phyloP scores from a whole-genome alignment of 2,329 filamentous ascomycete species.

The Ceratocystiopsis brevicomis region DNA sequence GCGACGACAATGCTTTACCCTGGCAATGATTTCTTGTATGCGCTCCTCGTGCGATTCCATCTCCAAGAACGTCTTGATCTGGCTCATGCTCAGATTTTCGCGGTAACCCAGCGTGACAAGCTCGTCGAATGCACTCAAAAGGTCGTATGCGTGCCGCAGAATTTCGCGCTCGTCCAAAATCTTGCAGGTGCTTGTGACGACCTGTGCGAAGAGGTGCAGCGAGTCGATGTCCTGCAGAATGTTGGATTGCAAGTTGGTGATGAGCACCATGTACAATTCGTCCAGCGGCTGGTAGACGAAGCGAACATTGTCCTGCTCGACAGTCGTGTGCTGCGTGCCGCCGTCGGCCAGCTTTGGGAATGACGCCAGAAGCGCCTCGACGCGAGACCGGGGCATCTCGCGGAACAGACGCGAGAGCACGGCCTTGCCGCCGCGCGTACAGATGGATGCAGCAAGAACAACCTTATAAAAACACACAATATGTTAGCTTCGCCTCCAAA shows the following conservation, averaged over 20 bases:
- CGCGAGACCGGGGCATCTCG: constrained; percentile 89
- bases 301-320: constrained; percentile 98
- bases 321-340: constrained; percentile 90
- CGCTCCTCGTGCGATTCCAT: constrained; percentile 99
- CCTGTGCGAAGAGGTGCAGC: constrained; percentile 91
- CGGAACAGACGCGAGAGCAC: constrained; percentile 95
- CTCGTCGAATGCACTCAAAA: constrained; percentile 93
- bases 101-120: constrained; percentile 88
- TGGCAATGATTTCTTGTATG: constrained; percentile 93
- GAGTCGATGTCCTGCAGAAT: constrained; percentile 99
- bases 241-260: constrained; percentile 98
- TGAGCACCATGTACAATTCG: constrained; percentile 98
- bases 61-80: constrained; percentile 97
- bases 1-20: constrained; percentile 32
- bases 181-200: constrained; percentile 91
- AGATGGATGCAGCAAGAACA: constrained; percentile 96
- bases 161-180: constrained; percentile 93
- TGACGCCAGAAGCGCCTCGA: constrained; percentile 88
- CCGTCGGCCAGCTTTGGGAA: constrained; percentile 96
- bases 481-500: not conserved
- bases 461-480: constrained; percentile 42
- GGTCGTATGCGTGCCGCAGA: constrained; percentile 80
- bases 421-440: constrained; percentile 93
- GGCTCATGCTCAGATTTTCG: constrained; percentile 86
- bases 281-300: constrained; percentile 98